Percentiles rank a stretch among this genome's conserved stretches.
phyloP scores from a whole-genome alignment of 2,329 filamentous ascomycete species.

The Dactylellina parvicollis region DNA sequence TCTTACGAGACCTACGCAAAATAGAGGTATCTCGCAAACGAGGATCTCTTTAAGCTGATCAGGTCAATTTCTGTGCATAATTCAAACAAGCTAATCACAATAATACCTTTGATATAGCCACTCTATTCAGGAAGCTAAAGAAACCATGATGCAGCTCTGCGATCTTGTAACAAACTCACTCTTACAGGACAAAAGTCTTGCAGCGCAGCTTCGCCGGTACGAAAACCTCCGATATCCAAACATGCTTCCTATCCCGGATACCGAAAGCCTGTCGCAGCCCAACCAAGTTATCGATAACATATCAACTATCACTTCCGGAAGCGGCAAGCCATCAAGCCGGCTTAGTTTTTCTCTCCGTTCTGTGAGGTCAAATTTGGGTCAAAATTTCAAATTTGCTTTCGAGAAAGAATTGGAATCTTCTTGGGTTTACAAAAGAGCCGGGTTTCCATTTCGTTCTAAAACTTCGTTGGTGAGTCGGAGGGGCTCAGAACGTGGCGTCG shows the following conservation, averaged over 20 bases:
- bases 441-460: neutral
- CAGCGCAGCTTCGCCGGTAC: neutral
- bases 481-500: constrained; percentile 1
- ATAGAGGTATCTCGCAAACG: too few species aligned
- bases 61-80: too few species aligned
- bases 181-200: neutral
- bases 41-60: too few species aligned
- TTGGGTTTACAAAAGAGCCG: constrained; percentile 27
- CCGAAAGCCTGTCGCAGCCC: neutral
- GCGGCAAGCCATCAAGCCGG: neutral
- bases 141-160: constrained; percentile 4
- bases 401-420: constrained; percentile 22
- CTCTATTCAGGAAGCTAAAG: constrained; percentile 18
- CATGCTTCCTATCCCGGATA: neutral
- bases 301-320: neutral
- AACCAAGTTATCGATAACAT: neutral
- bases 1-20: too few species aligned
- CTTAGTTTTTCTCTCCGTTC: neutral
- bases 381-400: neutral
- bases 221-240: neutral
- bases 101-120: constrained; percentile 1
- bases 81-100: neutral
- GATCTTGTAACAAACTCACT: neutral
- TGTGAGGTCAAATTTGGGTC: neutral
- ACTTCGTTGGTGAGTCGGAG: neutral